Conservation (phyloP, 306 rosid species). For the Ammopiptanthus mongolicus region DNA sequence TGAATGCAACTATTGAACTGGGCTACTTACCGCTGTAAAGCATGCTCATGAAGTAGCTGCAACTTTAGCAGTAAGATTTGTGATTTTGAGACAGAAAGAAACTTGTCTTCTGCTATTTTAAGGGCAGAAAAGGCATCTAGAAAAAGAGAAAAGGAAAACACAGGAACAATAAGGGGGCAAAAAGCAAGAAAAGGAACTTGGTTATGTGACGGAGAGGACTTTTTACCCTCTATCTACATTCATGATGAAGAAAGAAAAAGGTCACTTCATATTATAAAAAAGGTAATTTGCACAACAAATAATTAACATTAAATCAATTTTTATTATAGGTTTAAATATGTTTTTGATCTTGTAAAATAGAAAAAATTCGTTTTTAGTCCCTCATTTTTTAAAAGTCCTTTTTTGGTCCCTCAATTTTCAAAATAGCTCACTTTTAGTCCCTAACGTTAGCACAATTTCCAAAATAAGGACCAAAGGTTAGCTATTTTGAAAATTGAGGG, state of each 20-base stretch:
- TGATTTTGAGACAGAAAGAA: conserved; percentile 77
- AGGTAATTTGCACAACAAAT: not conserved
- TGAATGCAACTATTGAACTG: not conserved
- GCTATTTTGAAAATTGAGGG: no score
- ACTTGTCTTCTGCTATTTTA: conserved; percentile 80
- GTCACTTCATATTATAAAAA: not conserved
- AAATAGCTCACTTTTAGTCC: no score
- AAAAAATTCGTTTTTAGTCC: no score
- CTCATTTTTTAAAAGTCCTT: no score
- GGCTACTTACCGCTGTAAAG: conserved; percentile 66
- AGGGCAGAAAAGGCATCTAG: conserved; percentile 87
- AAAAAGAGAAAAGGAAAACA: conserved; percentile 22
- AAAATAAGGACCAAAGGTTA: no score
- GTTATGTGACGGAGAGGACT: not conserved
- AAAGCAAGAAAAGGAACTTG: conserved; percentile 9
- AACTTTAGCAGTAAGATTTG: conserved; percentile 68
- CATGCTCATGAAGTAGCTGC: conserved; percentile 90
- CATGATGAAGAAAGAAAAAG: not conserved
- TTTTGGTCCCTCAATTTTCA: no score
- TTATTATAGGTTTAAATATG: no score
- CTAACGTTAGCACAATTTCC: no score
- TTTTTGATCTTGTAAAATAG: no score
- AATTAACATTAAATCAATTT: not conserved
- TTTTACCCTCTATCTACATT: not conserved
- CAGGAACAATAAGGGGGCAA: not conserved